Percentiles rank a stretch among this genome's conserved stretches.
Conservation (phyloP, 1,284 basidiomycete species). For the Boletus smithii region DNA sequence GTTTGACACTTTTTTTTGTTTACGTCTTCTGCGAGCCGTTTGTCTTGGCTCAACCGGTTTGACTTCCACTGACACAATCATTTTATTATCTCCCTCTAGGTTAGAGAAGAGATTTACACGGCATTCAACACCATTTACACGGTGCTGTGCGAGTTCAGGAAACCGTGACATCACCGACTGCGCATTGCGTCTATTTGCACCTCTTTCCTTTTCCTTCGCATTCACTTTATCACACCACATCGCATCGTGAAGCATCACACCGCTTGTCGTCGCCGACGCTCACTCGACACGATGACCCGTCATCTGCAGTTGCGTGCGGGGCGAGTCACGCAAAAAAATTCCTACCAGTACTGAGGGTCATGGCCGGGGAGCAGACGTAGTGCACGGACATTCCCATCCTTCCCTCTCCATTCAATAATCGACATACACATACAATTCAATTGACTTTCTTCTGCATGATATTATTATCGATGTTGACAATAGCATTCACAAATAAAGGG, state of each 20-base stretch:
- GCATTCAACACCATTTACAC: conserved; percentile 99
- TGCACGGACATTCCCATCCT: conserved; percentile 36
- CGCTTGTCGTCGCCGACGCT: conserved; percentile 11
- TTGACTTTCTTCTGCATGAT: conserved; percentile 28
- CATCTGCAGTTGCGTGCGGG: neutral
- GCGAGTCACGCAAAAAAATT: conserved; percentile 14
- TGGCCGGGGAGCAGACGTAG: conserved; percentile 38
- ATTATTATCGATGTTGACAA: conserved; percentile 29
- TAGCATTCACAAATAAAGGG: conserved; percentile 10
- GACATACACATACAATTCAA: conserved; percentile 24
- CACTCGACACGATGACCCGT: conserved; percentile 15
- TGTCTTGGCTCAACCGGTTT: neutral
- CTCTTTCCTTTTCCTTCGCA: neutral
- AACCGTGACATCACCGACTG: conserved; percentile 49
- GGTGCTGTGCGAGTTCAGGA: conserved; percentile 86
- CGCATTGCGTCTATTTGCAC: neutral
- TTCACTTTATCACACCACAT: conserved; percentile 4
- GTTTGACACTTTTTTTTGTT: conserved; percentile 15
- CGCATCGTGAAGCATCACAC: neutral
- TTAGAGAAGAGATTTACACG: conserved; percentile 98
- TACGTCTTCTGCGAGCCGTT: conserved; percentile 9
- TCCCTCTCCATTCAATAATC: conserved; percentile 29
- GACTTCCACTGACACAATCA: conserved; percentile 34
- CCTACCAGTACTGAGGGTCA: conserved; percentile 30
- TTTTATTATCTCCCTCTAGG: conserved; percentile 50